Conservation (phyloP, 148 eudicot genomes). For the Diospyros lotus region DNA sequence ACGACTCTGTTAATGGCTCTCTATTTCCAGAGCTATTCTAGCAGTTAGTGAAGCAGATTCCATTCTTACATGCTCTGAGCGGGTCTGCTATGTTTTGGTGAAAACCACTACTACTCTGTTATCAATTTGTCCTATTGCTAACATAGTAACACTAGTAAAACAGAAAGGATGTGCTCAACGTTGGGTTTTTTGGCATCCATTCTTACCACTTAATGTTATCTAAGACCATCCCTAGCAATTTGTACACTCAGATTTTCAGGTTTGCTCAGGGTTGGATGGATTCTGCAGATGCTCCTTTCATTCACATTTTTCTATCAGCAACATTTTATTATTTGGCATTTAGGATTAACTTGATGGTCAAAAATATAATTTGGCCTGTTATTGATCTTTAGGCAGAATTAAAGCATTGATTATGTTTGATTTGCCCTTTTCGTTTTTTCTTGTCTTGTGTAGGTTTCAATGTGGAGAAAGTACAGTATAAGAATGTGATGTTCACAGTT, state of each 20-base stretch:
- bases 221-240: constrained; percentile 2
- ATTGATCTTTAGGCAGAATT: not conserved
- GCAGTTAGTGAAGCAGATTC: not conserved
- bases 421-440: not conserved
- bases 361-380: not conserved
- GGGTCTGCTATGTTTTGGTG: not conserved
- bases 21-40: not conserved
- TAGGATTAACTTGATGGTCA: not conserved
- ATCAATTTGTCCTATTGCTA: not conserved
- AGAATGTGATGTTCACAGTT: constrained; percentile 94
- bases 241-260: not conserved
- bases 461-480: constrained; percentile 99
- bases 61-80: not conserved
- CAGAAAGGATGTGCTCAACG: not conserved
- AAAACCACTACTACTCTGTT: not conserved
- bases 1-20: not conserved
- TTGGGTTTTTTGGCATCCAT: not conserved
- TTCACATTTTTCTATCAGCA: not conserved
- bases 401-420: not conserved
- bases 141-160: not conserved
- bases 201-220: not conserved
- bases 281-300: not conserved
- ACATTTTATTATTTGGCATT: not conserved
- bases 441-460: constrained; percentile 67
- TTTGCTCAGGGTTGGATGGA: not conserved